These are phyloP conservation scores for Logfia minima DNA, from an alignment of 129 eudicot genomes.

Conservation along the genomic window DNA sequence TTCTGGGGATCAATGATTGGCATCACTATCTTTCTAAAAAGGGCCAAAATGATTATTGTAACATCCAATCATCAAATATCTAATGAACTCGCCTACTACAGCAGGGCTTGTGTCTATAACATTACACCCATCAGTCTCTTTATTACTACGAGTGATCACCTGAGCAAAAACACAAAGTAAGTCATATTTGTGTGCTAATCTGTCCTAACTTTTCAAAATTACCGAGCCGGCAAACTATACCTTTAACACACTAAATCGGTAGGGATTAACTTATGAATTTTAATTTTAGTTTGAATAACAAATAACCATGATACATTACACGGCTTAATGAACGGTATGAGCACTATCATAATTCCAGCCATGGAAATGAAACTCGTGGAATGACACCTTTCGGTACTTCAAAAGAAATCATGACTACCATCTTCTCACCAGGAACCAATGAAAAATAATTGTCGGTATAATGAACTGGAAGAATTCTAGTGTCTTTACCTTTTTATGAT, in stretches of 20 bases:
- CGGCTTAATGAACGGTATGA: constrained; percentile 39
- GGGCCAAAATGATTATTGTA: no score
- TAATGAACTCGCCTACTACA: no score
- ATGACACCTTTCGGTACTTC: constrained; percentile 73
- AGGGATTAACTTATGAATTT: not conserved
- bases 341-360: constrained; percentile 80
- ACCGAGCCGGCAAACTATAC: no score
- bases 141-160: no score
- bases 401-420: constrained; percentile 54
- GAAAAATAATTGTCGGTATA: constrained; percentile 95
- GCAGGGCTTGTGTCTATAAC: no score
- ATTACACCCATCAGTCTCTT: no score
- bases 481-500: constrained; percentile 62
- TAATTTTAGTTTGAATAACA: not conserved
- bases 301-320: not conserved
- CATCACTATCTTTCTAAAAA: no score
- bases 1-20: no score
- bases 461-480: constrained; percentile 89
- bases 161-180: no score
- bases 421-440: constrained; percentile 79
- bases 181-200: no score
- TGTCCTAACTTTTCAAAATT: no score
- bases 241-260: not conserved
- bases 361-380: constrained; percentile 64
- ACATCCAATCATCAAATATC: no score